Evolutionary conservation across 371 early-diverging fungal species (phyloP).

Genomic region (Circinella minor): DNA sequence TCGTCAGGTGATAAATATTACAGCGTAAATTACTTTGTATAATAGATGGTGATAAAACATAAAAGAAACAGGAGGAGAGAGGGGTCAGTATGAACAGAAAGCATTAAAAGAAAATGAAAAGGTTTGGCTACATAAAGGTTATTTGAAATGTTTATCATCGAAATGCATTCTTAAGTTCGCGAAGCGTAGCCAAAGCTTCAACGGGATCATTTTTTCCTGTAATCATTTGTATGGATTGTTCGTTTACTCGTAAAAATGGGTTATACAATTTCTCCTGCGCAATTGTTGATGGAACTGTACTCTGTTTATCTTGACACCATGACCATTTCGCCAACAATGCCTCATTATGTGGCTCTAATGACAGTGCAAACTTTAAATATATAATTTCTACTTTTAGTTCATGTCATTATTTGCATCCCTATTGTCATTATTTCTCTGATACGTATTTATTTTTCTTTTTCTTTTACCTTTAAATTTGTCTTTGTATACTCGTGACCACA

Average conservation of each 20-base stretch:
- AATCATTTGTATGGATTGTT: slow-evolving; percentile 66
- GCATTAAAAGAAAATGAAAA: not conserved
- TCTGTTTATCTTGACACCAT: slow-evolving; percentile 53
- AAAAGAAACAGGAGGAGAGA: not conserved
- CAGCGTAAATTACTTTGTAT: not conserved
- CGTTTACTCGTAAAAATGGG: slow-evolving; percentile 85
- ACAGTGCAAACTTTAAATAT: slow-evolving; percentile 44
- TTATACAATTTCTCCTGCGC: slow-evolving; percentile 85
- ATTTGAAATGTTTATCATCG: not conserved
- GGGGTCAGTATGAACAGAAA: not conserved
- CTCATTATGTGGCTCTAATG: slow-evolving; percentile 52
- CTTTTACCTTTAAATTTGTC: slow-evolving; percentile 39
- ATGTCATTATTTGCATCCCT: not conserved
- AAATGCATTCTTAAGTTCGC: slow-evolving; percentile 65
- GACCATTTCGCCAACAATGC: slow-evolving; percentile 55
- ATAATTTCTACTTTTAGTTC: not conserved
- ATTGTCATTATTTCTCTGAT: not conserved
- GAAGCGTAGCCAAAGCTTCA: slow-evolving; percentile 74
- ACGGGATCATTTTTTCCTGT: slow-evolving; percentile 71
- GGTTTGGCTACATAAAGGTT: not conserved
- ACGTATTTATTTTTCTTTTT: not conserved
- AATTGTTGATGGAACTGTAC: slow-evolving; percentile 87
- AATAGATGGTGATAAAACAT: too few species aligned
- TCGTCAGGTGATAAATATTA: not conserved
- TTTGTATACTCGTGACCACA: slow-evolving; percentile 83